Base-by-base conservation (phyloP, 2,329 filamentous ascomycete species). In the Fusarium duplospermum region DNA sequence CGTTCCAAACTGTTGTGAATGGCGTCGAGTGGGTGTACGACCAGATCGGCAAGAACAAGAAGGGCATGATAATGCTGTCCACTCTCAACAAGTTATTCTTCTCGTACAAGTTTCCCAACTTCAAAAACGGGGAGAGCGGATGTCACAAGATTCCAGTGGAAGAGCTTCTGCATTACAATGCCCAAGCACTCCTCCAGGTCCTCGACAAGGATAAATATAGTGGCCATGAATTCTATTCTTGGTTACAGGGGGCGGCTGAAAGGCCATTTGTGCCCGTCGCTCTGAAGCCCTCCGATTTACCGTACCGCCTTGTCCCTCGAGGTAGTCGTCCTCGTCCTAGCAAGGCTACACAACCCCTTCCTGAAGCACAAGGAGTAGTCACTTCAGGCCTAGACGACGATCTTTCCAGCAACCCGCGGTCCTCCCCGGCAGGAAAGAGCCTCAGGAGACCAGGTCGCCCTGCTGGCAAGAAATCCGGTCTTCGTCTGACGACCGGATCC, bases 141-240 rank as follows among this genome's bases (percentile, higher is more conserved):
- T 77, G 80, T n/a, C 85, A 86, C 75, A 85, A 79, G 56, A 82
- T 88, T 11, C 82, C 82, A 4, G 79, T 82, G 4, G 65, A 79
- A 40, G 84, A 88, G 40, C 76, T 89, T 4, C 75, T 87, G 3
- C 81, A 84, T 14, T 88, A 86, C 69, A 86, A 87, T 62, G 82
- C 86, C 2, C 73, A 73, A 6, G 82, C 83, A 7, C 80, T 90
- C 7, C 71, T 86, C 1, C 63, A 77, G 3, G 71, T 70, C 4
- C 77, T 87, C 2, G 81, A 82, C 40, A 74, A 77, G 6, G 72
- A 72, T 6, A 81, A 79, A 22, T 87, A 83, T 75, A 71, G 76
- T 4, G 64, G 66, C 1, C 80, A 80, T 10, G 79, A 78, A 0
- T 78, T 84, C 29, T 82, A 80, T 36, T 14, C 66, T 1, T 86